A percentile compares a stretch with the other conserved stretches of the same genome.
Evolutionary conservation across 495 filamentous ascomycete genomes (phyloP).

Genomic region (Penicillium bialowiezense): DNA sequence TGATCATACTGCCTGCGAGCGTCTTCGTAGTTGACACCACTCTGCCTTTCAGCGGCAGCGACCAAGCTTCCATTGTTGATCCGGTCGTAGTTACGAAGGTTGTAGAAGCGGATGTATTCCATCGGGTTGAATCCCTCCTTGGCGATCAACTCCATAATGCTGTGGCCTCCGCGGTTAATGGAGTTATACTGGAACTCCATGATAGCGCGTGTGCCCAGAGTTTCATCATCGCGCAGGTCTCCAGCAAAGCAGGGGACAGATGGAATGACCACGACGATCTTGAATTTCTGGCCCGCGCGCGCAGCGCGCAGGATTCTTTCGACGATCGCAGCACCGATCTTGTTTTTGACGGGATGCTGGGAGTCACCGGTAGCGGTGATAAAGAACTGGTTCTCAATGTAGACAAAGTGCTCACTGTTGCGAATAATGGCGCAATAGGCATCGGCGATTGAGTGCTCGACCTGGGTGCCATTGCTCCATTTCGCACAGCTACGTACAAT

Average conservation of each 20-base stretch:
- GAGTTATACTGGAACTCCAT: conserved; percentile 94
- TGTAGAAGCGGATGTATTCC: conserved; percentile 93
- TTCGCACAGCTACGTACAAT: conserved; percentile 67
- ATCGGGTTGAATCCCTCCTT: conserved; percentile 69
- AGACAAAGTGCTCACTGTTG: conserved; percentile 80
- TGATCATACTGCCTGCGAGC: conserved; percentile 68
- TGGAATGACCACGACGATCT: conserved; percentile 83
- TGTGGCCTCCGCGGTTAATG: conserved; percentile 85
- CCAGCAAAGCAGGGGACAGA: conserved; percentile 89
- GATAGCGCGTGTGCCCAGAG: conserved; percentile 84
- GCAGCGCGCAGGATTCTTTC: conserved; percentile 82
- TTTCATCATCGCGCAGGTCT: conserved; percentile 74
- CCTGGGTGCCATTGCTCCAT: conserved; percentile 67
- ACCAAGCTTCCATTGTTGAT: conserved; percentile 72
- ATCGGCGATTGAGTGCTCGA: conserved; percentile 85
- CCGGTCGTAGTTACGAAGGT: conserved; percentile 88
- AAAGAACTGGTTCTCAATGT: conserved; percentile 98
- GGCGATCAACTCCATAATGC: conserved; percentile 76
- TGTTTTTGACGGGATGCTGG: conserved; percentile 80
- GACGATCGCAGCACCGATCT: conserved; percentile 84
- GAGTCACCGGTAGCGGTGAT: conserved; percentile 80
- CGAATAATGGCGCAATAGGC: conserved; percentile 83
- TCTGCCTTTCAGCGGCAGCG: conserved; percentile 58
- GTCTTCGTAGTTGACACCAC: conserved; percentile 71
- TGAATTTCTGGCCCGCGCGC: conserved; percentile 68